Conservation (phyloP, 305 asterid genomes). For the Fraxinus nigra region DNA sequence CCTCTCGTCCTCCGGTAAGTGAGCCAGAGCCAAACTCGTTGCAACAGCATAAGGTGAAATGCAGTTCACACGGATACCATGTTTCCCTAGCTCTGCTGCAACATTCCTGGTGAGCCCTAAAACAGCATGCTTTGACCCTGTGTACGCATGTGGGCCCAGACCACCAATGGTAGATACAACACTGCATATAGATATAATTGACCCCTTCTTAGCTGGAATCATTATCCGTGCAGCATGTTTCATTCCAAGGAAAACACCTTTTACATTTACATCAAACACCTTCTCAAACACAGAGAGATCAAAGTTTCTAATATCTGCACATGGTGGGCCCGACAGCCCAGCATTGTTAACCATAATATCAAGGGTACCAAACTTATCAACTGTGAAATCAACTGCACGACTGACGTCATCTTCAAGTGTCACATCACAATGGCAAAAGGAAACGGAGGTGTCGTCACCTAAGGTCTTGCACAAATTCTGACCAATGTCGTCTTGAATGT, state of each 20-base stretch:
- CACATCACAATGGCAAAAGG: conserved; percentile 67
- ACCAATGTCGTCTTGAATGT: conserved; percentile 60
- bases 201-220: conserved; percentile 77
- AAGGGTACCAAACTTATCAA: conserved; percentile 63
- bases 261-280: conserved; percentile 70
- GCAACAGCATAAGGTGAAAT: conserved; percentile 83
- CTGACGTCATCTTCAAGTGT: conserved; percentile 63
- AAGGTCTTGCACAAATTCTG: conserved; percentile 44
- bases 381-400: conserved; percentile 65
- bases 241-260: conserved; percentile 85
- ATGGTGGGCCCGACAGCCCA: conserved; percentile 66
- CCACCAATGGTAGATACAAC: conserved; percentile 59
- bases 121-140: conserved; percentile 88
- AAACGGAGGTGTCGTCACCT: conserved; percentile 21
- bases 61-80: conserved; percentile 79
- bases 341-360: conserved; percentile 92
- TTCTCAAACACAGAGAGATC: conserved; percentile 57
- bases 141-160: conserved; percentile 66
- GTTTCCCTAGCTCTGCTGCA: conserved; percentile 88
- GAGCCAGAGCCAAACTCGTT: conserved; percentile 61
- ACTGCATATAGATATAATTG: conserved; percentile 69
- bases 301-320: conserved; percentile 65
- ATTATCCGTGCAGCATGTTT: conserved; percentile 88
- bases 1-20: conserved; percentile 72
- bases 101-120: conserved; percentile 76